Evolutionary conservation across 805 yeast genomes (phyloP).

Genomic region (Scheffersomyces ergatensis): DNA sequence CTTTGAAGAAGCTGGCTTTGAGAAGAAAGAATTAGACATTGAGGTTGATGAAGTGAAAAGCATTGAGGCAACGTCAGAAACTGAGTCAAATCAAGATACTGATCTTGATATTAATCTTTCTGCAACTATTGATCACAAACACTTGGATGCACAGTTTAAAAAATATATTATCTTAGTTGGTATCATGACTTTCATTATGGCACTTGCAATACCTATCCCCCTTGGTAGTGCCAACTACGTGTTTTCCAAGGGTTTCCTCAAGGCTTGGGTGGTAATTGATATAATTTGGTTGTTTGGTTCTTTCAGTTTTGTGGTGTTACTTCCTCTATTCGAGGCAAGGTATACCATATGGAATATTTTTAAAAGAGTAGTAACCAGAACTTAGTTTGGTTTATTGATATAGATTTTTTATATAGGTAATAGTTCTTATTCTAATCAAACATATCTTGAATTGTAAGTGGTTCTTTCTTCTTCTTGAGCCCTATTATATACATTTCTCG

Average conservation of each 20-base stretch:
- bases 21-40: background rate
- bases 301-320: slow-evolving; percentile 25
- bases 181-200: slow-evolving; percentile 17
- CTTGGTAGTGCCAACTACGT: slow-evolving; percentile 31
- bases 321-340: slow-evolving; percentile 27
- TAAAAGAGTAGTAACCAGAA: background rate
- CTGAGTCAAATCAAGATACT: background rate
- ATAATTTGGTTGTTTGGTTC: slow-evolving; percentile 34
- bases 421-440: background rate
- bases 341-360: slow-evolving; percentile 5
- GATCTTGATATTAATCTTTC: slow-evolving; percentile 17
- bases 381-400: background rate
- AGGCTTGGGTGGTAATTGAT: slow-evolving; percentile 26
- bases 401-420: background rate
- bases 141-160: slow-evolving; percentile 26
- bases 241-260: slow-evolving; percentile 27
- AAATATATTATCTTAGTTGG: slow-evolving; percentile 21
- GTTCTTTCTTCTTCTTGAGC: slow-evolving; percentile 40
- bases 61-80: slow-evolving; percentile 1
- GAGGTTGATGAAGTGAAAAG: background rate
- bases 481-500: slow-evolving; percentile 82
- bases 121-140: slow-evolving; percentile 18
- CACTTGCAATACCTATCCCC: slow-evolving; percentile 32
- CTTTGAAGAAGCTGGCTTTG: background rate
- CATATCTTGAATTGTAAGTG: no score